phyloP scores from a whole-genome alignment of 495 filamentous ascomycete species.

The Glutinoglossum americanum region DNA sequence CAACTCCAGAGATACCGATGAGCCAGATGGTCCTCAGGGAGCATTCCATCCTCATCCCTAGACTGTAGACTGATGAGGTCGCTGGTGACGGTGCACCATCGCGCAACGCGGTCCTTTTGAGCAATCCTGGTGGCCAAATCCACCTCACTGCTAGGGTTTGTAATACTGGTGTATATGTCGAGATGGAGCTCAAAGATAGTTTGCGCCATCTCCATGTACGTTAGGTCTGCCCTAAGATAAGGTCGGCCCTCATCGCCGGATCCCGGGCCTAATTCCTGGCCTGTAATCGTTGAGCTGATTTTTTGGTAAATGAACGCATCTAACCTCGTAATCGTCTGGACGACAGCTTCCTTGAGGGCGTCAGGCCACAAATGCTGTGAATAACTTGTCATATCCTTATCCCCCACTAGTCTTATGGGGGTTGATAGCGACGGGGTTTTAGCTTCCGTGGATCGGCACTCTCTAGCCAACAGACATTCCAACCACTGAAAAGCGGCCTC shows the following conservation, averaged over 20 bases:
- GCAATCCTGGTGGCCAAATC: constrained; percentile 31
- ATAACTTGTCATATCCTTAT: constrained; percentile 31
- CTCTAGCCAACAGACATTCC: constrained; percentile 25
- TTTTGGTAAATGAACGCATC: constrained; percentile 45
- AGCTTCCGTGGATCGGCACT: constrained; percentile 13
- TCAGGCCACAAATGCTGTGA: constrained; percentile 46
- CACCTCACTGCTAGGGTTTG: constrained; percentile 48
- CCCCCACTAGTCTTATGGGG: neutral
- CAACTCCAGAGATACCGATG: constrained; percentile 70
- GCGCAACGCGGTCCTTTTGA: constrained; percentile 45
- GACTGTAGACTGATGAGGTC: constrained; percentile 29
- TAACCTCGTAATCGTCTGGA: constrained; percentile 41
- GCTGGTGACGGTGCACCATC: constrained; percentile 56
- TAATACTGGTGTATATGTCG: constrained; percentile 60
- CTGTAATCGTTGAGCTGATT: constrained; percentile 5
- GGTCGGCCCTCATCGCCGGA: neutral
- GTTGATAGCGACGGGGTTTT: constrained; percentile 6
- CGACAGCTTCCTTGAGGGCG: constrained; percentile 43
- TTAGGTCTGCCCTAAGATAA: neutral
- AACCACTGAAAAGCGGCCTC: constrained; percentile 47
- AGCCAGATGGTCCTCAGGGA: constrained; percentile 15
- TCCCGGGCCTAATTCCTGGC: neutral
- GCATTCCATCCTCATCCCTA: constrained; percentile 10
- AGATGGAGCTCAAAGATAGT: constrained; percentile 77
- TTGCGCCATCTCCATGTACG: constrained; percentile 34